Evolutionary conservation across 345 rosid genomes (phyloP), one percentile per base, ranked within the genome.

Genomic region (Turnera subulata): DNA sequence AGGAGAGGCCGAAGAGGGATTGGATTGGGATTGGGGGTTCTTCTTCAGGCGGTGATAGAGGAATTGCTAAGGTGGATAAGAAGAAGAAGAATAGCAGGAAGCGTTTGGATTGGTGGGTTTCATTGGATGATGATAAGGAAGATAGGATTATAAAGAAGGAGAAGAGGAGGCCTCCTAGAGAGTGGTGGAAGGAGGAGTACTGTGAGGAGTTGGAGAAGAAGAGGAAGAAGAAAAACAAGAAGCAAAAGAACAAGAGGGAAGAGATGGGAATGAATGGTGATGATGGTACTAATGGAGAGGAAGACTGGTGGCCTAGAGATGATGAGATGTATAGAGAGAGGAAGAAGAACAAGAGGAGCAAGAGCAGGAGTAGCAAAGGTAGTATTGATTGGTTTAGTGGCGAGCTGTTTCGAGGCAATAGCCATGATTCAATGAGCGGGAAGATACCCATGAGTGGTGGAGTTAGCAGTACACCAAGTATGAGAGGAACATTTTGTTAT

Each of bases 111-210:
- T 92, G 98, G 98, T 92, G 98, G 98, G 79, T 72, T 43, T 78
- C 92, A 0, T 59, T 92, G 66, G 92, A 88, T 12, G 95, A 89
- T 6, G 90, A 81, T 55, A 76, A 77, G 63, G 84, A 79, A 3
- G 71, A 40, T 51, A 83, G 68, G 69, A 64, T 56, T 53, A 45
- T 56, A 12, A 84, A 79, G 73, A 80, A 69, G 69, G 88, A 82
- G 64, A 85, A 76, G 80, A 66, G 82, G 58, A 79, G 85, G 76
- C 85, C 76, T 35, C 85, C 94, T 3, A 86, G 98, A 69, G 91
- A 92, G 59, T 92, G 98, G 98, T 92, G 98, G 98, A 89, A 79
- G 59, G 96, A 92, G 62, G 96, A 92, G 80, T 84, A 92, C 16
- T 74, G 91, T 16, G 96, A 87, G 62, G 96, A 87, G 49, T 70